Evolutionary conservation across 306 rosid genomes (phyloP).

Genomic region (Glycyrrhiza uralensis): DNA sequence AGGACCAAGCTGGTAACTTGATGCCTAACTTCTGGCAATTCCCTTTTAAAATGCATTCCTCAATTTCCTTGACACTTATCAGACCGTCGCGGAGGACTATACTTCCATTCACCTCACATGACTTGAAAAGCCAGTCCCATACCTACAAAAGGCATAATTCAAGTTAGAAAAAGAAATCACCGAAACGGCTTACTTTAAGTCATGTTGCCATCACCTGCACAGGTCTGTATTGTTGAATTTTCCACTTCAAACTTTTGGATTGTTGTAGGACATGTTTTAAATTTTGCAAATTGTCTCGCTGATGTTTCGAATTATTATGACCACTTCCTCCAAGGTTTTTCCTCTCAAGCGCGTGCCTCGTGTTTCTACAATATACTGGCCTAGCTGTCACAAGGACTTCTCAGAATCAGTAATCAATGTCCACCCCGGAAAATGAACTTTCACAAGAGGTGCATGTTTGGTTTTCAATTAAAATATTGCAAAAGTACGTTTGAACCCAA

Average conservation of each 20-base stretch:
- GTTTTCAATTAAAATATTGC: too few relatives aligned
- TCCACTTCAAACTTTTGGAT: slow-evolving; percentile 54
- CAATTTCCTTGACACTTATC: slow-evolving; percentile 47
- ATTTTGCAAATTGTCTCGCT: slow-evolving; percentile 31
- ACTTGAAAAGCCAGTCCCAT: slow-evolving; percentile 82
- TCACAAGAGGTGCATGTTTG: background rate
- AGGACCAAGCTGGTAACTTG: slow-evolving; percentile 77
- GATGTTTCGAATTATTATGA: slow-evolving; percentile 7
- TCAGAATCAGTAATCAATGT: slow-evolving; percentile 20
- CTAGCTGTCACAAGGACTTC: slow-evolving; percentile 62
- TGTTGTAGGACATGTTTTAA: slow-evolving; percentile 42
- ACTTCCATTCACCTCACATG: slow-evolving; percentile 66
- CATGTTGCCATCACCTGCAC: slow-evolving; percentile 42
- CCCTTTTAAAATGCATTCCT: slow-evolving; percentile 63
- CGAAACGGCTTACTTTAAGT: background rate
- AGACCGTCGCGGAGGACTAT: slow-evolving; percentile 57
- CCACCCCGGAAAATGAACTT: background rate
- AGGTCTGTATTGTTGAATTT: slow-evolving; percentile 49
- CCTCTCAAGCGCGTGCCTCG: slow-evolving; percentile 12
- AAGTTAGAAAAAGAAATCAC: background rate
- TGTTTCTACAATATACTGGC: slow-evolving; percentile 58
- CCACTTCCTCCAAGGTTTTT: slow-evolving; percentile 17
- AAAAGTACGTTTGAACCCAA: too few relatives aligned
- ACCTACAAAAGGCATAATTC: slow-evolving; percentile 38
- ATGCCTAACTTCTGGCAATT: slow-evolving; percentile 52